These are phyloP conservation scores for Murraya koenigii DNA, from an alignment of 345 rosid genomes.

Conservation along the genomic window DNA sequence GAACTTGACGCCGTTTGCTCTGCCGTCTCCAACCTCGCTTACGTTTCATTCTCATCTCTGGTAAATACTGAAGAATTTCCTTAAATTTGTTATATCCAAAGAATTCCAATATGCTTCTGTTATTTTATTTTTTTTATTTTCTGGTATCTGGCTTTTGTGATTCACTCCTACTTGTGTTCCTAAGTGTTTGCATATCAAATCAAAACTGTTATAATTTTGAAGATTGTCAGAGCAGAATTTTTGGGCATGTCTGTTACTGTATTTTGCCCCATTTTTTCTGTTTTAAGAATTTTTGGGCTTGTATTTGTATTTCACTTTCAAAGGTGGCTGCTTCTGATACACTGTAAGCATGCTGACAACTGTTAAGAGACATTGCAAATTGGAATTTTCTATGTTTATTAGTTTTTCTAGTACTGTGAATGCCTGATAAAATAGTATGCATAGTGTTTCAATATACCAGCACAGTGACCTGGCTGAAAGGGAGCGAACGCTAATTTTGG, in stretches of 20 bases:
- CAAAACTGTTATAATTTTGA: not conserved
- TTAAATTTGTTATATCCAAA: not conserved
- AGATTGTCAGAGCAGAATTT: not conserved
- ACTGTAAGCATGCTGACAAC: not conserved
- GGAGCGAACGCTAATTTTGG: constrained; percentile 52
- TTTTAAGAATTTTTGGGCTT: not conserved
- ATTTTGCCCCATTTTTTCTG: not conserved
- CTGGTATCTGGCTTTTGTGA: not conserved
- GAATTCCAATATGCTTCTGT: not conserved
- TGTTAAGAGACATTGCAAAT: not conserved
- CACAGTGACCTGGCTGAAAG: constrained; percentile 69
- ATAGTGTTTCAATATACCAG: constrained; percentile 32
- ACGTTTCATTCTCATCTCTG: constrained; percentile 61
- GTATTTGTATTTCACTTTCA: not conserved
- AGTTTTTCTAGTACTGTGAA: not conserved
- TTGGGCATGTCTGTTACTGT: not conserved
- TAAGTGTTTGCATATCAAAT: not conserved
- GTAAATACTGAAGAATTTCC: constrained; percentile 26
- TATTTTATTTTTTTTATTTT: too few relatives aligned
- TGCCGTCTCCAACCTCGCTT: constrained; percentile 69
- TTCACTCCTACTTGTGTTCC: not conserved
- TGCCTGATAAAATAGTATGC: constrained; percentile 2
- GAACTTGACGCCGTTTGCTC: constrained; percentile 87
- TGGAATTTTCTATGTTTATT: not conserved
- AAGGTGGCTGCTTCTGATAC: not conserved